Evolutionary conservation across 2,329 filamentous ascomycete genomes (phyloP), one percentile per base, ranked within the genome.

Genomic region (Fusarium miscanthi): DNA sequence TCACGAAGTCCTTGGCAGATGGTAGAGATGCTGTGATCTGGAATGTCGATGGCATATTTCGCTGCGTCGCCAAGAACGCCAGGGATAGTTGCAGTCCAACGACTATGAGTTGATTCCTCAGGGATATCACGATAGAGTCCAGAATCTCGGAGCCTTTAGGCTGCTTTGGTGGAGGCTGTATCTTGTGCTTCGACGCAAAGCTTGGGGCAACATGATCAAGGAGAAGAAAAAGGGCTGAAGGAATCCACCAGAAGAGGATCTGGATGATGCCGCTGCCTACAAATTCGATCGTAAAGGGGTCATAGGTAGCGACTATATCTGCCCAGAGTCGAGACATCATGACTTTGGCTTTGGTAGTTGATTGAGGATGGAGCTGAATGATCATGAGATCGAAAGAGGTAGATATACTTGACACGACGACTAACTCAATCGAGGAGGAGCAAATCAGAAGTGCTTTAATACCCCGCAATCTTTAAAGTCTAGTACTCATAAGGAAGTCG

Each of bases 141-240:
- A 75, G 42, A 30, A 88, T 81, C n/a, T 88, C 85, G 6, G 74
- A 69, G 2, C 75, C 43, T 3, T 82, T 85, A 2, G 87, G 87
- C 72, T 88, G 86, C 54, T 84, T 85, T 3, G 84, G 83, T 0
- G 84, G 81, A 0, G 86, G 85, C 69, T 89, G 87, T 63, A 89
- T 84, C 75, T 89, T 89, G 80, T 89, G 87, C 8, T 80, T 81
- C 12, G 80, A 79, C 0, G 87, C 85, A 71, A 88, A 89, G 13
- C 74, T 49, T 1, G 87, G 87, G n/a, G 82, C 79, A 16, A 85
- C 16, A 14, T 66, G 43, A 70, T 87, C 85, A 19, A 89, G 81
- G 1, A 75, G 77, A 30, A 85, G 78, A 71, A 85, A 88, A 54
- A 82, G 33, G 14, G 77, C 71, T 9, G 81, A 84, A 1, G 84